Conservation (phyloP, 1,284 basidiomycete genomes). For the Agroathelia rolfsii region DNA sequence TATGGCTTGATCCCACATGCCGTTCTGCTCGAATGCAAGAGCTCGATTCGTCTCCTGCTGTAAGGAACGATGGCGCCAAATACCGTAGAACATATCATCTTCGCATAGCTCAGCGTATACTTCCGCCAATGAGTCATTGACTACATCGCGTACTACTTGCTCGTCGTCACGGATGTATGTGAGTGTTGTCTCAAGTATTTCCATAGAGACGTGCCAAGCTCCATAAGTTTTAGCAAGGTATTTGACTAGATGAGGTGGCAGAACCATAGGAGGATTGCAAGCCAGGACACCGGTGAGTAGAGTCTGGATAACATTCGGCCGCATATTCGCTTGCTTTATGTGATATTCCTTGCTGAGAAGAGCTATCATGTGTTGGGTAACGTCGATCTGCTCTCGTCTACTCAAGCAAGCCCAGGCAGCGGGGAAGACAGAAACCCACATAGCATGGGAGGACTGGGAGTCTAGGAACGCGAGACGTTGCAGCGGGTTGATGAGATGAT, state of each 20-base stretch:
- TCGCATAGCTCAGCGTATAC: constrained; percentile 93
- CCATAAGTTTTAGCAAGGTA: constrained; percentile 95
- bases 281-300: constrained; percentile 78
- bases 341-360: constrained; percentile 93
- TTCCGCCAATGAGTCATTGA: constrained; percentile 89
- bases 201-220: constrained; percentile 88
- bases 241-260: constrained; percentile 94
- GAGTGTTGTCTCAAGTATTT: constrained; percentile 77
- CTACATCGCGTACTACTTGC: constrained; percentile 69
- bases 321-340: constrained; percentile 77
- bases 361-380: constrained; percentile 85
- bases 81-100: constrained; percentile 95
- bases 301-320: constrained; percentile 95
- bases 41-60: constrained; percentile 90
- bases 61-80: constrained; percentile 86
- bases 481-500: constrained; percentile 64
- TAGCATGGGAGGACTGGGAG: constrained; percentile 65
- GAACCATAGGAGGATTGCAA: constrained; percentile 78
- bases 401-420: constrained; percentile 84
- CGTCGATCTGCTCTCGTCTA: constrained; percentile 80
- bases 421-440: constrained; percentile 89
- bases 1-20: constrained; percentile 93
- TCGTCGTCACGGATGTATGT: constrained; percentile 79
- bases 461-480: constrained; percentile 83
- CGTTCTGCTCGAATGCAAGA: constrained; percentile 92